Conservation (phyloP, 495 filamentous ascomycete species). For the Hypoxylon rickii region DNA sequence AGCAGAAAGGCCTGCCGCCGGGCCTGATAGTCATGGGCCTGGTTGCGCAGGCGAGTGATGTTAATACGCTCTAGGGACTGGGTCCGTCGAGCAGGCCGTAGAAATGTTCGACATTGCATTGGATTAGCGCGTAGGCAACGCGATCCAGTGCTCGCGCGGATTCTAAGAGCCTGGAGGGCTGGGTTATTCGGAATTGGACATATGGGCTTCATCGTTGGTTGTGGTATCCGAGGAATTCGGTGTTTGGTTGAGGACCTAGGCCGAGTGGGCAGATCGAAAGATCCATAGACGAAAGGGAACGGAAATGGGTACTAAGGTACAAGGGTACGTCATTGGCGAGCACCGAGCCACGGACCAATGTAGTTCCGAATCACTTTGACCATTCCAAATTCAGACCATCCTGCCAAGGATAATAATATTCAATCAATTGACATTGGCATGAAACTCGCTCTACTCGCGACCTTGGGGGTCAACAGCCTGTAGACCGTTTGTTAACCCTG, state of each 20-base stretch:
- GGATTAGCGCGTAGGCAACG: slow-evolving; percentile 5
- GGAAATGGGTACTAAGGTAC: slow-evolving; percentile 7
- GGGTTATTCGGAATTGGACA: slow-evolving; percentile 19
- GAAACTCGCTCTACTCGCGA: too few relatives aligned
- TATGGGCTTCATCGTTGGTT: slow-evolving; percentile 33
- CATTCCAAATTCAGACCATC: too few relatives aligned
- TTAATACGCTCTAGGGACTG: slow-evolving; percentile 52
- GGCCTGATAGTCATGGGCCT: slow-evolving; percentile 49
- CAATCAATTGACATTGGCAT: too few relatives aligned
- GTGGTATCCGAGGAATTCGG: neutral
- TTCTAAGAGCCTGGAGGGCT: slow-evolving; percentile 7
- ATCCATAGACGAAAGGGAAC: too few relatives aligned
- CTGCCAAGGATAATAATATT: too few relatives aligned
- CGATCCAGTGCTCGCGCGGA: neutral
- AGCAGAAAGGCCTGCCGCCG: slow-evolving; percentile 52
- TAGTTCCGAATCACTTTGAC: slow-evolving; percentile 9
- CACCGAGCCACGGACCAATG: slow-evolving; percentile 3
- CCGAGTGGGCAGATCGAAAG: too few relatives aligned
- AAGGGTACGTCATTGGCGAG: slow-evolving; percentile 13
- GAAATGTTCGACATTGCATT: slow-evolving; percentile 44
- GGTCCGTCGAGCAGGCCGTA: slow-evolving; percentile 28
- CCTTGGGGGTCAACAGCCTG: too few relatives aligned
- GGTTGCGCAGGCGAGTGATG: slow-evolving; percentile 45
- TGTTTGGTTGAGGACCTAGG: too few relatives aligned
- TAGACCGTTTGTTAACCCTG: too few relatives aligned